Evolutionary conservation across 345 rosid genomes (phyloP).

Genomic region (Zanthoxylum bungeanum): DNA sequence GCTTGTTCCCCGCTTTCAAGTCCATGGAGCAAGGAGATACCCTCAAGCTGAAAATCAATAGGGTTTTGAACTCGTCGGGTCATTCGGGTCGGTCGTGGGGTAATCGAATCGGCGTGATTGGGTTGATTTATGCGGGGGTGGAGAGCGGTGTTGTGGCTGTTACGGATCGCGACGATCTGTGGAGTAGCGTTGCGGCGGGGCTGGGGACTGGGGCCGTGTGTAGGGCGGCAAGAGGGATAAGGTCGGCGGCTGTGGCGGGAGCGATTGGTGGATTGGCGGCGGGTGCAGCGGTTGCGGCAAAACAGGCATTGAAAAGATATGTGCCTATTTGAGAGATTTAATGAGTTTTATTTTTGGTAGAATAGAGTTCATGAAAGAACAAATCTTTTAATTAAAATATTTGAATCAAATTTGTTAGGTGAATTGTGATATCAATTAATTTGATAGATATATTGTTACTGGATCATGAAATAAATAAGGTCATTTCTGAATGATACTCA

Average conservation of each 20-base stretch:
- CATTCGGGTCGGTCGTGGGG: conserved; percentile 82
- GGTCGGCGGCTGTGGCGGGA: conserved; percentile 97
- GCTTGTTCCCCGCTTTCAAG: conserved; percentile 48
- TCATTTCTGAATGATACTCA: neutral
- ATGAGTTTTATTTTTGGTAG: conserved; percentile 24
- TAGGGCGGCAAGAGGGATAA: conserved; percentile 84
- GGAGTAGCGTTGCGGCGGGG: conserved; percentile 93
- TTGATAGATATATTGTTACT: neutral
- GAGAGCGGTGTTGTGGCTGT: conserved; percentile 74
- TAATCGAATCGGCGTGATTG: conserved; percentile 70
- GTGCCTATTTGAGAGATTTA: conserved; percentile 53
- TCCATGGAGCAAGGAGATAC: conserved; percentile 80
- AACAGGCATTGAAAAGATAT: conserved; percentile 74
- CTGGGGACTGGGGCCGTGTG: conserved; percentile 84
- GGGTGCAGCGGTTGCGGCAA: conserved; percentile 73
- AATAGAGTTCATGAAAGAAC: neutral
- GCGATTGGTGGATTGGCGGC: conserved; percentile 88
- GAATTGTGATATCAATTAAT: neutral
- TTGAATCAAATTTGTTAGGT: neutral
- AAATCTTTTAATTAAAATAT: neutral
- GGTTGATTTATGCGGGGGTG: conserved; percentile 67
- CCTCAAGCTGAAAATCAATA: conserved; percentile 70
- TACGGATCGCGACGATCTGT: conserved; percentile 74
- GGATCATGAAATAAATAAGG: conserved; percentile 7
- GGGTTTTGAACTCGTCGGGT: conserved; percentile 76